Base-by-base conservation (phyloP, 805 yeast genomes). In the Clavispora asparagi region DNA sequence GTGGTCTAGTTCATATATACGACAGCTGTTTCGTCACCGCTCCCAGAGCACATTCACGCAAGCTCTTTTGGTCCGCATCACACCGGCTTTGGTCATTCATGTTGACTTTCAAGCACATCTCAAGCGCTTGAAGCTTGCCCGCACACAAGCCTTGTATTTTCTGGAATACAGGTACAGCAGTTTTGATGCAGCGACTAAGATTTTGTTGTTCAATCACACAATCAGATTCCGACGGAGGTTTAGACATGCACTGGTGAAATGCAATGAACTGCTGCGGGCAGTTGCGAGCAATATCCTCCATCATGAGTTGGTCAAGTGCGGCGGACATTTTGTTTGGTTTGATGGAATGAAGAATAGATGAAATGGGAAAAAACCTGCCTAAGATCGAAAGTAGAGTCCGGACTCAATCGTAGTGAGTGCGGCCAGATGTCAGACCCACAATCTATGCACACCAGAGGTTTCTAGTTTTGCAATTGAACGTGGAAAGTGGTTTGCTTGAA, bases 221-320 rank as follows among this genome's bases (percentile, higher is more conserved):
- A 47, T 70, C 67, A 16, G 63, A 57, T 23, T 76, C 73, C 50
- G 71, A 70, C 11, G 79, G 80, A 35, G 83, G 83, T 27, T 69
- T 71, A 31, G 80, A 64, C 63, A 87, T 76, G 59, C 95, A 87
- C 56, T 79, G 80, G 63, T 87, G 92, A 62, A 83, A 87, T 26
- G 75, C 78, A 46, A 87, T 65, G 53, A 87, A 87, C 57, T 81
- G 77, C 49, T 78, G 81, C 0, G 95, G 94, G 61, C 96, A 87
- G 58, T 74, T 70, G 45, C 79, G 76, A 12, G 95, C 90, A 47
- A 85, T 80, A 57, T 87, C 95, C 50, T 86, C 90, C 50, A 87
- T 77, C 29, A 87, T 75, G 42, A 84, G 70, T 59, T 87, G 91
- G 63, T 87, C 95, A 28, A 87, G 63, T 23, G 50, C 48, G 12